Conservation (phyloP, 2,329 filamentous ascomycete species). For the Pestalotiopsis sp. region DNA sequence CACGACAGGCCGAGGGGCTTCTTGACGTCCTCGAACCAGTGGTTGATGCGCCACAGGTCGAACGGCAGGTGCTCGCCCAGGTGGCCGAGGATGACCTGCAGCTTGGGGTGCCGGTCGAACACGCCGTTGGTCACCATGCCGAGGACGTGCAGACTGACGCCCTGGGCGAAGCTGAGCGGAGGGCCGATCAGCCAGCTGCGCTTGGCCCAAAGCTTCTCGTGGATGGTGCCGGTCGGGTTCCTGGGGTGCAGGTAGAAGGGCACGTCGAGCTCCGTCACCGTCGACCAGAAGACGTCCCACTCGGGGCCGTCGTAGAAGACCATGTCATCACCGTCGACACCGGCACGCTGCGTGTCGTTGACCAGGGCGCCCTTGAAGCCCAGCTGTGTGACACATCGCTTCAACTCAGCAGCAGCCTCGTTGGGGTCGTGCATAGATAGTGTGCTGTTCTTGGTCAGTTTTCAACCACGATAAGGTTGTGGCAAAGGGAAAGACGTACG, state of each 20-base stretch:
- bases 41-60: slow-evolving; percentile 53
- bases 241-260: slow-evolving; percentile 68
- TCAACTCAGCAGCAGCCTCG: slow-evolving; percentile 52
- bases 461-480: too few relatives aligned
- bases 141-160: slow-evolving; percentile 60
- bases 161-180: slow-evolving; percentile 61
- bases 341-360: slow-evolving; percentile 64
- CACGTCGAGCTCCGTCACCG: slow-evolving; percentile 60
- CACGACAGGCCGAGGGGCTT: slow-evolving; percentile 50
- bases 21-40: slow-evolving; percentile 60
- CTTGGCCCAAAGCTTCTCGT: slow-evolving; percentile 61
- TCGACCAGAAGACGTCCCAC: slow-evolving; percentile 66
- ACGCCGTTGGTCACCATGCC: slow-evolving; percentile 53
- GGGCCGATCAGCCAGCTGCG: slow-evolving; percentile 64
- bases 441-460: slow-evolving; percentile 16
- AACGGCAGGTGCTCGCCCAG: slow-evolving; percentile 53
- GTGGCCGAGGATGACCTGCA: slow-evolving; percentile 51
- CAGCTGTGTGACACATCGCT: slow-evolving; percentile 55
- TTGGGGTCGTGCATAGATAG: slow-evolving; percentile 57
- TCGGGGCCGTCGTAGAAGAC: slow-evolving; percentile 66
- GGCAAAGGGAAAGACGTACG: slow-evolving; percentile 20
- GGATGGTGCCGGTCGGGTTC: slow-evolving; percentile 57
- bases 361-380: slow-evolving; percentile 67
- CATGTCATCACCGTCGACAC: slow-evolving; percentile 60
- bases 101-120: slow-evolving; percentile 50